These are phyloP conservation scores for Penstemon eatonii DNA, from an alignment of 257 asterid species.

Conservation along the genomic window DNA sequence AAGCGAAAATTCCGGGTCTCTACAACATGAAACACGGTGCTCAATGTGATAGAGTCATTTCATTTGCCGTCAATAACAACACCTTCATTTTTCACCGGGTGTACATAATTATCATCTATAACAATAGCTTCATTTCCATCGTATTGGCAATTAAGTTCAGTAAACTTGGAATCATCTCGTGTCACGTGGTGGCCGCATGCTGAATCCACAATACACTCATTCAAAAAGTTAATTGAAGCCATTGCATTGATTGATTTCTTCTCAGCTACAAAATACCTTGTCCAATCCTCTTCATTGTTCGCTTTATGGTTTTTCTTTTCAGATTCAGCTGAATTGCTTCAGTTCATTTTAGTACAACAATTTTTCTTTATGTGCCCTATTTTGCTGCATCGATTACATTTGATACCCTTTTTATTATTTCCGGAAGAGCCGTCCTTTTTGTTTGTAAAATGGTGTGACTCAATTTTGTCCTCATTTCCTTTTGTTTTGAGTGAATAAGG, in stretches of 20 bases:
- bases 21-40: slow-evolving; percentile 18
- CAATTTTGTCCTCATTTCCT: background rate
- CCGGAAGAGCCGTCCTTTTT: background rate
- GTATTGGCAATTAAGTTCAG: background rate
- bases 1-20: too few species aligned
- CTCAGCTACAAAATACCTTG: background rate
- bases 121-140: slow-evolving; percentile 16
- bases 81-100: slow-evolving; percentile 20
- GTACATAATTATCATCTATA: slow-evolving; percentile 6
- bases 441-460: background rate
- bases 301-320: background rate
- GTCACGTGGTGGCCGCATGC: slow-evolving; percentile 22
- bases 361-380: slow-evolving; percentile 4
- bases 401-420: background rate
- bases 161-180: slow-evolving; percentile 15
- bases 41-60: background rate
- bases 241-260: background rate
- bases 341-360: background rate
- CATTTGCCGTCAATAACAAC: background rate
- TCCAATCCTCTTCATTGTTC: slow-evolving; percentile 15
- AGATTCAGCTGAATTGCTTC: background rate
- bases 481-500: background rate
- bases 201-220: background rate
- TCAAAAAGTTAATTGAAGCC: background rate
- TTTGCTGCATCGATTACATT: slow-evolving; percentile 18